Conservation (phyloP, 2,329 filamentous ascomycete genomes). For the Aspergillus ochraceoroseus region DNA sequence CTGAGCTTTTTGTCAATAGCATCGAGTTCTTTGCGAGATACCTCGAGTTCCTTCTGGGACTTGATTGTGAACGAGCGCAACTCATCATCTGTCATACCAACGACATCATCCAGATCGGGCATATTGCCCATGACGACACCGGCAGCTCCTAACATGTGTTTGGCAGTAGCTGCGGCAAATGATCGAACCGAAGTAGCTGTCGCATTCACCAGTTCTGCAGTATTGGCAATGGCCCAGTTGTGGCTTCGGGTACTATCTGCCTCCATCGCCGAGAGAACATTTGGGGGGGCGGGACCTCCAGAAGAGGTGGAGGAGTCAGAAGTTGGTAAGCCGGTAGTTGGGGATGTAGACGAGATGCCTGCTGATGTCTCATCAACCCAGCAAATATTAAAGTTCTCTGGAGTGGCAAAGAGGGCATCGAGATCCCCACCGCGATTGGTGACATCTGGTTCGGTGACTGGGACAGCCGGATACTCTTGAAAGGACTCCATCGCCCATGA, state of each 20-base stretch:
- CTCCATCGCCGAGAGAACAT: conserved; percentile 39
- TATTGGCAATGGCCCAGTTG: conserved; percentile 37
- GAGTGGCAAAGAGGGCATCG: conserved; percentile 43
- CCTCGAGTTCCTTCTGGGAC: conserved; percentile 62
- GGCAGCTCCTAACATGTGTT: conserved; percentile 36
- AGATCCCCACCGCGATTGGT: conserved; percentile 44
- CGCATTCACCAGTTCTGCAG: conserved; percentile 33
- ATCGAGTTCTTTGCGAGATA: conserved; percentile 63
- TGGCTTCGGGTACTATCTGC: conserved; percentile 37
- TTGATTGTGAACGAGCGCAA: conserved; percentile 38
- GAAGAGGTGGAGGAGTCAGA: conserved; percentile 25
- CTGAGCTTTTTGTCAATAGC: conserved; percentile 42
- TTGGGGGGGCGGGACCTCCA: conserved; percentile 28
- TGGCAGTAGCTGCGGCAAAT: conserved; percentile 35
- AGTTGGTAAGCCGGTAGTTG: conserved; percentile 19
- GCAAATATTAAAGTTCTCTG: conserved; percentile 44
- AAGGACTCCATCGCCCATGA: conserved; percentile 30
- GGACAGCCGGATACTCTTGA: conserved; percentile 37
- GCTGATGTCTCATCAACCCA: conserved; percentile 40
- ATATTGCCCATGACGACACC: conserved; percentile 30
- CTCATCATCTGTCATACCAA: conserved; percentile 41
- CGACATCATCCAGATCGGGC: conserved; percentile 39
- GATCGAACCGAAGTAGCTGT: conserved; percentile 35
- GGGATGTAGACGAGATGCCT: conserved; percentile 26
- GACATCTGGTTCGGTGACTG: conserved; percentile 39